Evolutionary conservation across 345 rosid genomes (phyloP), one percentile per base, ranked within the genome.

Genomic region (Ricinus communis): DNA sequence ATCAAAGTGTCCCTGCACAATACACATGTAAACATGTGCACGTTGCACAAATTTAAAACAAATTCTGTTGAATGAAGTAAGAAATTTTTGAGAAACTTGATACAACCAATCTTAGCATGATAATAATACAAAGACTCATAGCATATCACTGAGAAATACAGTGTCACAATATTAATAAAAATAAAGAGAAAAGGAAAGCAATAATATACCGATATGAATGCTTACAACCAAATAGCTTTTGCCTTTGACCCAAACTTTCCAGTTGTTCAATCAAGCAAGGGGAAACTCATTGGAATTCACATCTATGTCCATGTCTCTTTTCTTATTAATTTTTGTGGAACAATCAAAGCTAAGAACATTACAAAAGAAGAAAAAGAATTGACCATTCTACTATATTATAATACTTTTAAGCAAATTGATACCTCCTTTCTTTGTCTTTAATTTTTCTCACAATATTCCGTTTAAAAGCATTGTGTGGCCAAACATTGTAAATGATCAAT

Each of bases 1-100:
- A 93, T 88, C 81, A 93, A 81, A 56, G 98, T 93, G 79, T 87
- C 96, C 87, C 97, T 93, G 78, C 65, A 69, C 71, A 49, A 74
- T 49, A 57, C 52, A 24, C 56, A 60, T 46, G 61, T 53, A 69
- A 66, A 52, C 41, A 33, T 9, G 41, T 31, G 25, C 68, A 74
- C n/a, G 43, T 50, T 56, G 65, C 41, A 53, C 22, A 25, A 47
- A 38, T 62, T 33, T 50, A n/a, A 24, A 67, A 25, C 9, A 36
- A 16, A 3, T 33, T 46, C 43, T 38, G 16, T 38, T 43, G n/a
- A 27, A 43, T 45, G 46, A 62, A 22, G 40, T 30, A 50, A 55
- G 50, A 40, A 64, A 49, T 41, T 10, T 30, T 24, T 25, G 49
- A 43, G 38, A 11, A 25, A 38, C 12, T 11, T 3, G 5, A 27